These are phyloP conservation scores for Pugionium cornutum DNA, from an alignment of 345 rosid genomes.

Conservation along the genomic window DNA sequence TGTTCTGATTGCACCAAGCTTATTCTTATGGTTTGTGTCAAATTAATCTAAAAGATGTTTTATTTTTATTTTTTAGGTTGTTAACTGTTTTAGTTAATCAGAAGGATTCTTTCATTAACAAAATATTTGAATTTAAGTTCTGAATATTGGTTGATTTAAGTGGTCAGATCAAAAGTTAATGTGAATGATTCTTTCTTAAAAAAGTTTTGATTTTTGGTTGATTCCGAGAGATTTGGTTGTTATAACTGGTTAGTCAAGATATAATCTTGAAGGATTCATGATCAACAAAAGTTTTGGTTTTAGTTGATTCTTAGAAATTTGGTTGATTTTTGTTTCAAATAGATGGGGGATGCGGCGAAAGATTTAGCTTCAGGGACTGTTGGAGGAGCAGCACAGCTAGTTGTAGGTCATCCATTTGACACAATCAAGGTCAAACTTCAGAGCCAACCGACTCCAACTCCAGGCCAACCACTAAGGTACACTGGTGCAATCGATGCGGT, in stretches of 20 bases:
- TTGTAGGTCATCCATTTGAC: conserved; percentile 94
- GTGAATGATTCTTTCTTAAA: neutral
- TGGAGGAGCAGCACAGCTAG: conserved; percentile 92
- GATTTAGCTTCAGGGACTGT: conserved; percentile 88
- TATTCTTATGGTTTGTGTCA: neutral
- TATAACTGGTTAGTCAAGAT: neutral
- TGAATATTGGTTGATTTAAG: neutral
- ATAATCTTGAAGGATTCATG: neutral
- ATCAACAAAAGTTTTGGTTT: conserved; percentile 5
- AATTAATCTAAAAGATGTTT: neutral
- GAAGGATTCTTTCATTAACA: neutral
- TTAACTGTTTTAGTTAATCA: neutral
- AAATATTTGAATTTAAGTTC: conserved; percentile 2
- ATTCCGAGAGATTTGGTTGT: neutral
- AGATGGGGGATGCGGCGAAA: conserved; percentile 92
- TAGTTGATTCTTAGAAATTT: neutral
- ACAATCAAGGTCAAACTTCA: conserved; percentile 99
- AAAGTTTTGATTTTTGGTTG: conserved; percentile 4
- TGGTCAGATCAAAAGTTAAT: neutral
- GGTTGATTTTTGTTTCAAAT: conserved; percentile 18
- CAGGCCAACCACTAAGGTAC: conserved; percentile 78
- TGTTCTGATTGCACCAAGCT: conserved; percentile 9
- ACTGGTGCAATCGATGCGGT: conserved; percentile 89
- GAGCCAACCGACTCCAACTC: conserved; percentile 83
- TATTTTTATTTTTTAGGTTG: too few relatives aligned